A percentile compares a stretch with the other conserved stretches of the same genome.
These are phyloP conservation scores for Tranzscheliella williamsii DNA, from an alignment of 1,284 basidiomycete genomes.

Conservation along the genomic window DNA sequence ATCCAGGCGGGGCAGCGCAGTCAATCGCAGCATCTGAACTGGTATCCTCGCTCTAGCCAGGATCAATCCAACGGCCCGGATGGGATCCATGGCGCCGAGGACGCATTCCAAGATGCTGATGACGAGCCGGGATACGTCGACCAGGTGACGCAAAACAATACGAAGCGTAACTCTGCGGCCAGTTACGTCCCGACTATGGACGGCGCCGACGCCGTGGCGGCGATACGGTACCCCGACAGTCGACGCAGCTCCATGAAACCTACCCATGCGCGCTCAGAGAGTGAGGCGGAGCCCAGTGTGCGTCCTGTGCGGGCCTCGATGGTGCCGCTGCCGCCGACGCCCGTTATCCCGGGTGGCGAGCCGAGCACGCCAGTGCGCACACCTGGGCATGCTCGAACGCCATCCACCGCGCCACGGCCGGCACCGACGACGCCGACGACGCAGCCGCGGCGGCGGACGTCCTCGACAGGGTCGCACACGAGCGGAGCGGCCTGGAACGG, in stretches of 20 bases:
- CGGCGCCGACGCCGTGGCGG: constrained; percentile 19
- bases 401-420: no score
- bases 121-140: constrained; percentile 17
- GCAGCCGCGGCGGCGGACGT: no score
- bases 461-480: no score
- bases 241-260: constrained; percentile 1
- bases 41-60: not conserved
- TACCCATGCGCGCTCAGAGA: no score
- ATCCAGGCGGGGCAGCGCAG: constrained; percentile 34
- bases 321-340: not conserved
- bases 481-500: not conserved
- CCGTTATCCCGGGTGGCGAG: not conserved
- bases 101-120: constrained; percentile 49
- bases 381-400: no score
- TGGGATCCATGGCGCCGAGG: constrained; percentile 7
- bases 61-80: no score
- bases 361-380: not conserved
- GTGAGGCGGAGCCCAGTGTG: not conserved
- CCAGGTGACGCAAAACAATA: constrained; percentile 11
- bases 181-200: constrained; percentile 32
- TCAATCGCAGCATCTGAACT: constrained; percentile 30
- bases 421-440: no score
- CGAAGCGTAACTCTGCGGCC: constrained; percentile 25
- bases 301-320: not conserved
- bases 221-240: constrained; percentile 17